These are phyloP conservation scores for Parachaetomium inaequale DNA, from an alignment of 495 filamentous ascomycete genomes.

Conservation along the genomic window DNA sequence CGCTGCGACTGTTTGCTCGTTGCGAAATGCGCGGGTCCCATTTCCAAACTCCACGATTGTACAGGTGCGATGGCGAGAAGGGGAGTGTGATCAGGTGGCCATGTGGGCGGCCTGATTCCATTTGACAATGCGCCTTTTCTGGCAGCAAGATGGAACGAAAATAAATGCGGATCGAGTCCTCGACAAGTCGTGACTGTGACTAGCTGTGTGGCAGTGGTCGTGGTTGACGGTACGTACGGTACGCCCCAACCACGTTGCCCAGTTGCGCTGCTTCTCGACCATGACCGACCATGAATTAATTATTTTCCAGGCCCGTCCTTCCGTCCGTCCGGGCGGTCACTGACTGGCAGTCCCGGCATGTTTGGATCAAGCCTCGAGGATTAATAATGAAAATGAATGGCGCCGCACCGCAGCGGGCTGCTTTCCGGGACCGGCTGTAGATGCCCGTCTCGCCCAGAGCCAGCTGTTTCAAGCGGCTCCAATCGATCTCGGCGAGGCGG, in stretches of 20 bases:
- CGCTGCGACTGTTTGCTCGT: conserved; percentile 5
- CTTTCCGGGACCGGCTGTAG: conserved; percentile 19
- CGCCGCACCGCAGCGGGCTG: conserved; percentile 13
- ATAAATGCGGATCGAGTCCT: conserved; percentile 16
- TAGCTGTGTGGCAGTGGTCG: neutral
- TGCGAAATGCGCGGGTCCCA: neutral
- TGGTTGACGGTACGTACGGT: neutral
- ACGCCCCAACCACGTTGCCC: neutral
- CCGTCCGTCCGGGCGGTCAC: neutral
- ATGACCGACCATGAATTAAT: conserved; percentile 4
- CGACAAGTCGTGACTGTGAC: neutral
- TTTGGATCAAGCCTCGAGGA: conserved; percentile 16
- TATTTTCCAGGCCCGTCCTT: neutral
- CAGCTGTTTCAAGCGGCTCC: conserved; percentile 19
- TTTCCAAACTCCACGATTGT: neutral
- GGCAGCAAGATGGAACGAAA: neutral
- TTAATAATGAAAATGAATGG: neutral
- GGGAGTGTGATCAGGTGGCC: neutral
- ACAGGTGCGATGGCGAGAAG: conserved; percentile 5
- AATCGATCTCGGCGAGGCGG: conserved; percentile 11
- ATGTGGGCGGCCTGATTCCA: neutral
- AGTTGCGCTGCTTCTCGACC: neutral
- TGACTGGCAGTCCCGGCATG: neutral
- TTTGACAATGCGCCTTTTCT: neutral
- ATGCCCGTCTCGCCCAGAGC: conserved; percentile 11